Base-by-base conservation (phyloP, 371 early-diverging fungal genomes). In the Syncephalis fuscata region DNA sequence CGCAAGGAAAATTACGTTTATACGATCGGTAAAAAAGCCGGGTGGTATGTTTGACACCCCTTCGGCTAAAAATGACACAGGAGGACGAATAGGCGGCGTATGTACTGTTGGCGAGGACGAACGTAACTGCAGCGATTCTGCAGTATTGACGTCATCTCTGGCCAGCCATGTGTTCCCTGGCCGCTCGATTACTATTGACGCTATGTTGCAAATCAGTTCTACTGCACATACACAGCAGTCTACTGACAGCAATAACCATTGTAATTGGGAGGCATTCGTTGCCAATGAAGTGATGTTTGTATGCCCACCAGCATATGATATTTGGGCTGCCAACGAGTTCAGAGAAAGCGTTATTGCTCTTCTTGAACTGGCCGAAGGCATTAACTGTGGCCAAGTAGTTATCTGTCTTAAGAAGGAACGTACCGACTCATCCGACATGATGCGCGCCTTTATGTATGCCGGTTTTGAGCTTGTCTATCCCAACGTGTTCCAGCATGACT, bases 41-140 rank as follows among this genome's bases (percentile, higher is more conserved):
- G 67, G 66, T 66, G 67, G 67, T 66, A 58, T 50, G 52, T 63
- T 63, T 66, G 67, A 66, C 62, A 54, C 7, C 45, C 14, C 59
- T 46, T 56, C 48, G 44, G 20, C 1, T 14, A 32, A 19, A 19
- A 9, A 16, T 11, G 43, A 15, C 5, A 58, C 50, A 46, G 51
- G 51, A n/a, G 62, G 60, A 50, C 50, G 56, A 42, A 43, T 50
- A 46, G 51, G 41, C 36, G 52, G 51, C 46, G n/a, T n/a, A n/a
- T n/a, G n/a, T n/a, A n/a, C n/a, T n/a, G n/a, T n/a, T n/a, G n/a
- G n/a, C n/a, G n/a, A n/a, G n/a, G n/a, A n/a, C n/a, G n/a, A n/a
- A n/a, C n/a, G n/a, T n/a, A n/a, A n/a, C n/a, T n/a, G n/a, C n/a
- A n/a, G n/a, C n/a, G n/a, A n/a, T n/a, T n/a, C n/a, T n/a, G n/a